Conservation (phyloP, 768 basidiomycete genomes). For the Leccinum pellstonianum region DNA sequence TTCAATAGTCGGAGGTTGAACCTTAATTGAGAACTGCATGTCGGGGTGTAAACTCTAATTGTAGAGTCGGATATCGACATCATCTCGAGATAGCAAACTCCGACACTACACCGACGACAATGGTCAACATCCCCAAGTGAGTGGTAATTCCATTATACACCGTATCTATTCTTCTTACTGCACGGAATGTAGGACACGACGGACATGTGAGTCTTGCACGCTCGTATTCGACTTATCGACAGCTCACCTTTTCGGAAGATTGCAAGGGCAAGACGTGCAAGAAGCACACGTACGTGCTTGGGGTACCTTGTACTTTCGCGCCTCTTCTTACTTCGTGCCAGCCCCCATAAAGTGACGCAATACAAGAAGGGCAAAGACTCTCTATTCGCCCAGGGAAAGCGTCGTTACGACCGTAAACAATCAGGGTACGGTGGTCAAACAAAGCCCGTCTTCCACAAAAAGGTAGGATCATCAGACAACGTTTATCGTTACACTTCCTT, state of each 20-base stretch:
- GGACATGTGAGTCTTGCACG: constrained; percentile 74
- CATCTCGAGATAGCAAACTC: constrained; percentile 13
- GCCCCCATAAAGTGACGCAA: constrained; percentile 99
- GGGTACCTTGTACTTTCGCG: neutral
- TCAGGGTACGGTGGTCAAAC: constrained; percentile 99
- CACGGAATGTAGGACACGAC: constrained; percentile 66
- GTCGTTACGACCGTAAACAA: constrained; percentile 99
- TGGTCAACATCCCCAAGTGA: constrained; percentile 96
- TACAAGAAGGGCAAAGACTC: constrained; percentile 99
- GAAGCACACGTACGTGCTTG: constrained; percentile 84
- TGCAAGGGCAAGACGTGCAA: constrained; percentile 97
- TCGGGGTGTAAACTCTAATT: constrained; percentile 24
- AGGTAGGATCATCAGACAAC: constrained; percentile 41
- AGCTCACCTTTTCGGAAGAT: constrained; percentile 42
- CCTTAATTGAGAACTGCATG: neutral
- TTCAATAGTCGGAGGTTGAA: neutral
- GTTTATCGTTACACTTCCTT: neutral
- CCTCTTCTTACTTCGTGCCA: constrained; percentile 29
- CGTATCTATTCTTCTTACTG: constrained; percentile 16
- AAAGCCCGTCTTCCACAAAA: constrained; percentile 99
- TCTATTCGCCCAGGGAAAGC: constrained; percentile 97
- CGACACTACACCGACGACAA: constrained; percentile 39
- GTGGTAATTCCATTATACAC: constrained; percentile 29
- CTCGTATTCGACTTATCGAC: neutral
- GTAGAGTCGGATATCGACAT: constrained; percentile 18